These are phyloP conservation scores for Thielaviopsis ethacetica DNA, from an alignment of 2,329 filamentous ascomycete species.

Conservation along the genomic window DNA sequence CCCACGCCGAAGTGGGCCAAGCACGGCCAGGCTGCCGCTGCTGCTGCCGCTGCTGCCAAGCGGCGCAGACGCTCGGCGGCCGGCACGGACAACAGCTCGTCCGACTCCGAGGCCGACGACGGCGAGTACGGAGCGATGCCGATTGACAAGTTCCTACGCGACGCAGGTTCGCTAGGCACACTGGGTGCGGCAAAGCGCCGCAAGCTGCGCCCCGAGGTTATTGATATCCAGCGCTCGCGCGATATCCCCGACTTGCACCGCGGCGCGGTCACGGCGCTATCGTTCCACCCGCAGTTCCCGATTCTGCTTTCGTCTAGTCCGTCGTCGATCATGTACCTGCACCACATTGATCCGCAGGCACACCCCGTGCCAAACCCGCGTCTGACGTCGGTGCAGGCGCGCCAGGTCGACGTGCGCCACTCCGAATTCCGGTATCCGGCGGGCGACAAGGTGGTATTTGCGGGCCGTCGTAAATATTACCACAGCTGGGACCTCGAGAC, in stretches of 20 bases:
- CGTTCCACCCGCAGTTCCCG: conserved; percentile 78
- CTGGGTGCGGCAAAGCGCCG: conserved; percentile 38
- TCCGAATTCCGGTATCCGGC: conserved; percentile 61
- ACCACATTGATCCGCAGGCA: conserved; percentile 67
- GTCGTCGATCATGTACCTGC: conserved; percentile 70
- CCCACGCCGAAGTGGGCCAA: conserved; percentile 45
- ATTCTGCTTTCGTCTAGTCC: conserved; percentile 80
- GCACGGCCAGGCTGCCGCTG: conserved; percentile 32
- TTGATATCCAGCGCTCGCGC: conserved; percentile 79
- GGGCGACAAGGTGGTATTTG: conserved; percentile 71
- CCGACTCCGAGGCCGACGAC: conserved; percentile 30
- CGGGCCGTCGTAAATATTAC: conserved; percentile 78
- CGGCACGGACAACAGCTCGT: conserved; percentile 19
- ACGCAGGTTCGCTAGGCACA: conserved; percentile 49
- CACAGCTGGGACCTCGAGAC: conserved; percentile 83
- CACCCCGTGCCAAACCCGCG: conserved; percentile 71
- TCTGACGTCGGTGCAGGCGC: conserved; percentile 77
- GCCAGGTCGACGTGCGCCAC: conserved; percentile 66
- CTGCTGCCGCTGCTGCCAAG: conserved; percentile 33
- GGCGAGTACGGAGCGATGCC: conserved; percentile 51
- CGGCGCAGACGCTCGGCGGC: conserved; percentile 34
- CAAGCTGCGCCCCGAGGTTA: conserved; percentile 68
- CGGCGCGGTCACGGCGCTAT: conserved; percentile 65
- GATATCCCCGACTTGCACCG: conserved; percentile 68
- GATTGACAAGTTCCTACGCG: conserved; percentile 63